Evolutionary conservation across 176 grass and related monocot species (phyloP).

Genomic region (Typha latifolia): DNA sequence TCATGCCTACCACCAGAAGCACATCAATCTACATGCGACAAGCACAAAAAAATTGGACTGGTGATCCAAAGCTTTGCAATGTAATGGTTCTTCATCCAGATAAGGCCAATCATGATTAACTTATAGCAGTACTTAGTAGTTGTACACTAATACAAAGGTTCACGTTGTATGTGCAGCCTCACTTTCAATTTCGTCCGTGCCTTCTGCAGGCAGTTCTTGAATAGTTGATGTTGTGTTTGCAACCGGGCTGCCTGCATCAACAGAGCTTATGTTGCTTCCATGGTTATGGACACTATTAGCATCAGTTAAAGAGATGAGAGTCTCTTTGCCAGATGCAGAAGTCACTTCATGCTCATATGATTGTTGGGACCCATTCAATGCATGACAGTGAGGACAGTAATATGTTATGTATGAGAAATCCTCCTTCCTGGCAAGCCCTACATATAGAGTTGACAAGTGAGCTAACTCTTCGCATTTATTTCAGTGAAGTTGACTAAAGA

Average conservation of each 20-base stretch:
- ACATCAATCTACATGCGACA: too few relatives aligned
- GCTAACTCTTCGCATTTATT: too few relatives aligned
- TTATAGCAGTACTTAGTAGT: too few relatives aligned
- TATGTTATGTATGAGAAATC: slow-evolving; percentile 81
- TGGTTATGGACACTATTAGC: slow-evolving; percentile 9
- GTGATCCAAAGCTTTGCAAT: too few relatives aligned
- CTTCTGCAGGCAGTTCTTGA: slow-evolving; percentile 6
- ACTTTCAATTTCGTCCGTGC: neutral
- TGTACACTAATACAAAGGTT: too few relatives aligned
- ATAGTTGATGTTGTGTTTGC: slow-evolving; percentile 1
- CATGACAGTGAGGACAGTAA: slow-evolving; percentile 79
- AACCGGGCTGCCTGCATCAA: slow-evolving; percentile 11
- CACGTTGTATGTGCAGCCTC: neutral
- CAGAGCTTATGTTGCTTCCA: slow-evolving; percentile 27
- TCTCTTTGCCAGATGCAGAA: slow-evolving; percentile 34
- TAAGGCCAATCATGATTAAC: too few relatives aligned
- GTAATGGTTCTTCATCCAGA: too few relatives aligned
- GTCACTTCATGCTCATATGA: slow-evolving; percentile 39
- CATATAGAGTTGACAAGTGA: neutral
- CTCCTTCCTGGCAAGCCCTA: slow-evolving; percentile 86
- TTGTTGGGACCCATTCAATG: slow-evolving; percentile 51
- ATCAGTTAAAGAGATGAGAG: slow-evolving; percentile 27
- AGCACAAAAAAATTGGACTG: too few relatives aligned
- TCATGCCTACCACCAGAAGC: too few relatives aligned
- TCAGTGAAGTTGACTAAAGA: neutral